These are phyloP conservation scores for Globisporangium lucens DNA, from an alignment of 352 stramenopile species.

Conservation along the genomic window DNA sequence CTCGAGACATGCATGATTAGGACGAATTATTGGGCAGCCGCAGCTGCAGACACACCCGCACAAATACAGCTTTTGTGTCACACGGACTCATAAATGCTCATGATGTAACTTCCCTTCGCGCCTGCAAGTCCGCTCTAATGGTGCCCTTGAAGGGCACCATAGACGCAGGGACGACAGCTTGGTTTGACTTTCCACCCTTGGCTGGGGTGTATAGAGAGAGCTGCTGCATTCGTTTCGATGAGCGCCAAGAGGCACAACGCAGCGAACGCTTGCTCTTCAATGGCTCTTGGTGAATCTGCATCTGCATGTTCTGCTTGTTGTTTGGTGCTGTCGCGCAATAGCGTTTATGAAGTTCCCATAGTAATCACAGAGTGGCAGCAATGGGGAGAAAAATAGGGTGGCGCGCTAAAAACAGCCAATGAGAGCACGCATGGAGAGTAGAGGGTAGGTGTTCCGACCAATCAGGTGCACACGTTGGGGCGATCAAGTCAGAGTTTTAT, in stretches of 20 bases:
- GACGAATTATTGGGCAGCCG: background rate
- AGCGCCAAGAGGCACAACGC: background rate
- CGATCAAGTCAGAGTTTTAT: conserved; percentile 5
- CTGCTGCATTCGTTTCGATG: background rate
- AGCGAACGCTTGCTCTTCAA: background rate
- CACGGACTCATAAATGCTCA: background rate
- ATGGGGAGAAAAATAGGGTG: background rate
- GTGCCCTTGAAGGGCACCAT: background rate
- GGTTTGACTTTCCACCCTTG: background rate
- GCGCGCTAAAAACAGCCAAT: conserved; percentile 3
- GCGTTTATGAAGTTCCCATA: background rate
- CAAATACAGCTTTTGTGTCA: background rate
- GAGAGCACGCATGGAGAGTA: background rate
- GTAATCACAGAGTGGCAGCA: background rate
- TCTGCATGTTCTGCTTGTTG: background rate
- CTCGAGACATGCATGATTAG: background rate
- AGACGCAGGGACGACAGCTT: background rate
- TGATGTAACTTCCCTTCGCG: background rate
- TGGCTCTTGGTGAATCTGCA: background rate
- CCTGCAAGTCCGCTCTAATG: background rate
- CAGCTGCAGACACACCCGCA: background rate
- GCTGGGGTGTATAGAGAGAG: background rate
- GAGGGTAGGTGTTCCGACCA: conserved; percentile 6
- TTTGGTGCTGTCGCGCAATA: background rate
- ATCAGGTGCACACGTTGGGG: background rate